Base-by-base conservation (phyloP, 169 alveolate genomes). In the Eimeria acervulina region DNA sequence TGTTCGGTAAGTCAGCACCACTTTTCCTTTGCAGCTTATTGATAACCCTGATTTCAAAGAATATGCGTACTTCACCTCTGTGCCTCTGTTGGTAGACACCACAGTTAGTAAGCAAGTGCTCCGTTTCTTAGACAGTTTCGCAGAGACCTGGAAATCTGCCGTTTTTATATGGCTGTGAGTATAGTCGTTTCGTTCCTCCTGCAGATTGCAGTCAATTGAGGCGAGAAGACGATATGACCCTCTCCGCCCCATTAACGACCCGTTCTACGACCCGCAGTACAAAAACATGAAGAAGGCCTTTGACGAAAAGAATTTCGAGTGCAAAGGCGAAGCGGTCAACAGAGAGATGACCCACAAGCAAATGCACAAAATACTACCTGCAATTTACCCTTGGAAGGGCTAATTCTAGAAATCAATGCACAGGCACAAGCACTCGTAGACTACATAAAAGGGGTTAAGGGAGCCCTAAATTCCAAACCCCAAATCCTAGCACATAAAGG, bases 191-290 rank as follows among this genome's bases (percentile, higher is more conserved):
- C 36, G 6, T 44, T 42, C 19, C 40, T 38, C 59, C 23, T 28
- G 28, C 80, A 85, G 93, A 31, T 33, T 85, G 80, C 93, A 85
- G 93, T 85, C 93, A 28, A 85, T 85, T 23, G 93, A 85, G 93
- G 93, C 93, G 28, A 55, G 93, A 42, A 31, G 78, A 31, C 7
- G 93, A 12, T 85, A 85, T 59, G 93, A 85, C 36, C 93, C 93
- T 26, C 78, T 85, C 26, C 93, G 93, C 59, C 93, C 93, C 40
- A 85, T 85, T 31, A 59, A 63, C 78, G 93, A 85, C 78, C 72
- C 61, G 21, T 31, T 36, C 38, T 85, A 85, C 81, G 93, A 85
- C 36, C 93, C 93, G 36, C 66, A 85, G 17, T 85, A 55, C 59
- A 85, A 85, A 38, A 85, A 85, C 61, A 85, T 85, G 93, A 85